These are phyloP conservation scores for Sugiyamaella pinicola DNA, from an alignment of 1,139 yeast species.

Conservation along the genomic window DNA sequence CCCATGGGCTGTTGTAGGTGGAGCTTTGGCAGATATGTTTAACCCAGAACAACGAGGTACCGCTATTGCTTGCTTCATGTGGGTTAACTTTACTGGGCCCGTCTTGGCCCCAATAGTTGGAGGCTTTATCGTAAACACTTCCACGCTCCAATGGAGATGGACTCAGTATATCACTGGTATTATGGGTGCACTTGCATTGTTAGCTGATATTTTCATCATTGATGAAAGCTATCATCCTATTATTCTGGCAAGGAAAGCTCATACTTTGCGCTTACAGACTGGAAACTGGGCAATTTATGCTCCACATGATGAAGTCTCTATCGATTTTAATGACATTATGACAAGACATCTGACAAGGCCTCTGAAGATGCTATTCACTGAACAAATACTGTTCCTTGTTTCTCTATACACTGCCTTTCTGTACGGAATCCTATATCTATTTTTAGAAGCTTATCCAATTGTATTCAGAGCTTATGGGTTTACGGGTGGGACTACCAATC, in stretches of 20 bases:
- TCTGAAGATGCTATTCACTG: slow-evolving; percentile 62
- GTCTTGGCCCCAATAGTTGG: slow-evolving; percentile 61
- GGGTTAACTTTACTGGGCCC: slow-evolving; percentile 72
- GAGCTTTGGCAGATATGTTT: slow-evolving; percentile 75
- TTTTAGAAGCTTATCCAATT: slow-evolving; percentile 77
- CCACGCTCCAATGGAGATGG: slow-evolving; percentile 59
- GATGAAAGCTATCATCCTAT: slow-evolving; percentile 57
- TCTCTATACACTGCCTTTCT: slow-evolving; percentile 80
- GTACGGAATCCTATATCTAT: slow-evolving; percentile 77
- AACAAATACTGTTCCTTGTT: slow-evolving; percentile 70
- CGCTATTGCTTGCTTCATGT: slow-evolving; percentile 61
- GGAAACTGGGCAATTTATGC: slow-evolving; percentile 81
- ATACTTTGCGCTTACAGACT: slow-evolving; percentile 50
- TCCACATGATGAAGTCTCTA: slow-evolving; percentile 71
- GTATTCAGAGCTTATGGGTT: slow-evolving; percentile 65
- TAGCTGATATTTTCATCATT: slow-evolving; percentile 53
- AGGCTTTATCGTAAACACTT: slow-evolving; percentile 40
- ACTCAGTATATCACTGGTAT: slow-evolving; percentile 56
- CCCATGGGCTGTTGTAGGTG: slow-evolving; percentile 80
- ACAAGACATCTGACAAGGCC: slow-evolving; percentile 75
- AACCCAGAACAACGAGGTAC: slow-evolving; percentile 62
- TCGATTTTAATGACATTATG: slow-evolving; percentile 62
- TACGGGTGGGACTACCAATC: slow-evolving; percentile 57
- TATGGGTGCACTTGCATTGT: slow-evolving; percentile 45
- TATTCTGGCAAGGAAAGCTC: slow-evolving; percentile 51